Percentiles rank a stretch among this genome's conserved stretches.
Evolutionary conservation across 805 yeast genomes (phyloP).

Genomic region (Naumovozyma castellii): DNA sequence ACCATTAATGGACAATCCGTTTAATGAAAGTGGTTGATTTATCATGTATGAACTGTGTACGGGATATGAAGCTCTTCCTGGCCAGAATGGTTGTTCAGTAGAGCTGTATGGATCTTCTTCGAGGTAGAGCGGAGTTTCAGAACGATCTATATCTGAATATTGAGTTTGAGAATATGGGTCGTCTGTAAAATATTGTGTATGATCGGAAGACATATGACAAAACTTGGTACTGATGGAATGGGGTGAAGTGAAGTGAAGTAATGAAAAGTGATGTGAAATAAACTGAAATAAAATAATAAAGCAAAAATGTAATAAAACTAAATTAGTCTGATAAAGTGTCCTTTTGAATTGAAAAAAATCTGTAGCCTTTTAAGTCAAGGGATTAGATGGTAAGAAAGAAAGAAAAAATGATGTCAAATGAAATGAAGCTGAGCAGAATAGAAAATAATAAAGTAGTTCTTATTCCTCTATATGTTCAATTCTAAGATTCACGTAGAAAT

Average conservation of each 20-base stretch:
- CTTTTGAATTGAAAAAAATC: neutral
- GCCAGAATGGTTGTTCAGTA: neutral
- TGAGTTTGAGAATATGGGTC: neutral
- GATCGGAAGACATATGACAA: neutral
- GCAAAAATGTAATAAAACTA: neutral
- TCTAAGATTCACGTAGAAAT: too few species aligned
- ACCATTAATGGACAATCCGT: neutral
- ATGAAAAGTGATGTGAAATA: too few species aligned
- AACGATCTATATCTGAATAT: slow-evolving; percentile 1
- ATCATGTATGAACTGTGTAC: neutral
- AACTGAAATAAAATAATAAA: neutral
- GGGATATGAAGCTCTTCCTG: neutral
- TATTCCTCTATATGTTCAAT: too few species aligned
- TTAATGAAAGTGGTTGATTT: neutral
- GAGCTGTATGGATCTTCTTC: neutral
- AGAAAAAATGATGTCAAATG: neutral
- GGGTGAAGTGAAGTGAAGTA: too few species aligned
- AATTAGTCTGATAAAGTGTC: neutral
- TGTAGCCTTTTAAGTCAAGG: neutral
- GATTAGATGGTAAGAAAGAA: neutral
- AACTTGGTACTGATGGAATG: too few species aligned
- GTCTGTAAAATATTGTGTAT: neutral
- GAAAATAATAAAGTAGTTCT: too few species aligned
- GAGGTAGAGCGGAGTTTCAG: neutral
- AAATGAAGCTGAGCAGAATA: neutral